Conservation (phyloP, 345 rosid species). For the Populus alba region DNA sequence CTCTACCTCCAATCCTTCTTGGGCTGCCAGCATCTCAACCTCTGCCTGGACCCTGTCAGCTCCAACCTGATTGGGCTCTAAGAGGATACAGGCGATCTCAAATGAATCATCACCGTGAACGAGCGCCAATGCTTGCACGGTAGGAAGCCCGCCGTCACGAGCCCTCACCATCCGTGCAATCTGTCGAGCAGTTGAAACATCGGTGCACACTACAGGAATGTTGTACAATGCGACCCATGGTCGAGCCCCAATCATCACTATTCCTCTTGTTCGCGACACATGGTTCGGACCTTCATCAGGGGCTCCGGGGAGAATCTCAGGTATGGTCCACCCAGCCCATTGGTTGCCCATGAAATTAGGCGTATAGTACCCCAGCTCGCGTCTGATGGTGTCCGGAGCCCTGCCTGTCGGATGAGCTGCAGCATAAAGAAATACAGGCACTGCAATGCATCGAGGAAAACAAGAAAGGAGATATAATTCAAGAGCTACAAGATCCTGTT, state of each 20-base stretch:
- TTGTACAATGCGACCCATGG: slow-evolving; percentile 51
- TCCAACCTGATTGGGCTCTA: slow-evolving; percentile 58
- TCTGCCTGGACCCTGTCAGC: slow-evolving; percentile 51
- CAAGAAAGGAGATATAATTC: neutral
- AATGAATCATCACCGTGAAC: slow-evolving; percentile 48
- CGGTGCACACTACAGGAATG: slow-evolving; percentile 45
- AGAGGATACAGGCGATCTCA: slow-evolving; percentile 61
- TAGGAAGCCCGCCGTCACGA: slow-evolving; percentile 62
- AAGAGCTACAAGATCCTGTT: too few relatives aligned
- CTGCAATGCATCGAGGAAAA: slow-evolving; percentile 27
- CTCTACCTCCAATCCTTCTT: slow-evolving; percentile 51
- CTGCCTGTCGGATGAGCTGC: slow-evolving; percentile 59
- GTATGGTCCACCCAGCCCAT: slow-evolving; percentile 52
- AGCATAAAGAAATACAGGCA: slow-evolving; percentile 54
- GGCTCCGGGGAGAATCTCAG: slow-evolving; percentile 30
- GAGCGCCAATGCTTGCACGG: slow-evolving; percentile 50
- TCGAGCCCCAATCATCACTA: slow-evolving; percentile 55
- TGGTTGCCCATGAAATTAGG: slow-evolving; percentile 57
- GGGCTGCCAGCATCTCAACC: slow-evolving; percentile 52
- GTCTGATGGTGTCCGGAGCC: slow-evolving; percentile 52
- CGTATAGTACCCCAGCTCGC: slow-evolving; percentile 57
- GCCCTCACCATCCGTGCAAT: slow-evolving; percentile 62
- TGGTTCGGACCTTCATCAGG: slow-evolving; percentile 50
- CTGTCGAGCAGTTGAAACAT: slow-evolving; percentile 34
- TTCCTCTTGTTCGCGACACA: slow-evolving; percentile 42